phyloP scores from a whole-genome alignment of 768 basidiomycete species.

The Inosperma sp. region DNA sequence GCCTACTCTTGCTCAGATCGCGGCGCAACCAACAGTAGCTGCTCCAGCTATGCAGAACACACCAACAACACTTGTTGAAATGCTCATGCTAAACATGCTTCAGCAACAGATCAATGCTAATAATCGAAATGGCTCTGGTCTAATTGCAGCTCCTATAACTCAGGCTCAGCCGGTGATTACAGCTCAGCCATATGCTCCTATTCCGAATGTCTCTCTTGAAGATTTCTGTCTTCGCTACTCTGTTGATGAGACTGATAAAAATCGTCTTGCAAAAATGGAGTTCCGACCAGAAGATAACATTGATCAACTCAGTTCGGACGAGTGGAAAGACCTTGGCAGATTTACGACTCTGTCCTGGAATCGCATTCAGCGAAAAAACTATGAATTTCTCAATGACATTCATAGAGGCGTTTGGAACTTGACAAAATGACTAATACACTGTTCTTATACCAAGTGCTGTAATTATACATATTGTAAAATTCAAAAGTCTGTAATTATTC shows the following conservation, averaged over 20 bases:
- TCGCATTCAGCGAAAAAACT: conserved; percentile 5
- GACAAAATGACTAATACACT: neutral
- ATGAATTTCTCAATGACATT: conserved; percentile 1
- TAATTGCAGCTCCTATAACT: neutral
- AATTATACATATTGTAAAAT: neutral
- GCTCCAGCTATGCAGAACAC: neutral
- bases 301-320: conserved; percentile 1
- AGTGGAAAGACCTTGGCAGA: conserved; percentile 6
- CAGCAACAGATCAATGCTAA: conserved; percentile 4
- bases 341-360: conserved; percentile 9
- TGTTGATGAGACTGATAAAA: conserved; percentile 4
- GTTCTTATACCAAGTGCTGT: neutral
- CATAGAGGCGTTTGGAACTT: neutral
- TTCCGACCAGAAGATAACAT: conserved; percentile 10
- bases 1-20: neutral
- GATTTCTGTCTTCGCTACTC: conserved; percentile 5
- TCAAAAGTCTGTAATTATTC: neutral
- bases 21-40: neutral
- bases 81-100: conserved; percentile 1
- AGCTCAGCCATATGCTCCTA: neutral
- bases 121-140: neutral
- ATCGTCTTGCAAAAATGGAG: conserved; percentile 8
- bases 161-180: neutral
- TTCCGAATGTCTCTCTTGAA: conserved; percentile 6
- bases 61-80: neutral